Percentiles rank a stretch among this genome's conserved stretches.
phyloP scores from a whole-genome alignment of 495 filamentous ascomycete genomes.

The Astrothelium macrocarpum region DNA sequence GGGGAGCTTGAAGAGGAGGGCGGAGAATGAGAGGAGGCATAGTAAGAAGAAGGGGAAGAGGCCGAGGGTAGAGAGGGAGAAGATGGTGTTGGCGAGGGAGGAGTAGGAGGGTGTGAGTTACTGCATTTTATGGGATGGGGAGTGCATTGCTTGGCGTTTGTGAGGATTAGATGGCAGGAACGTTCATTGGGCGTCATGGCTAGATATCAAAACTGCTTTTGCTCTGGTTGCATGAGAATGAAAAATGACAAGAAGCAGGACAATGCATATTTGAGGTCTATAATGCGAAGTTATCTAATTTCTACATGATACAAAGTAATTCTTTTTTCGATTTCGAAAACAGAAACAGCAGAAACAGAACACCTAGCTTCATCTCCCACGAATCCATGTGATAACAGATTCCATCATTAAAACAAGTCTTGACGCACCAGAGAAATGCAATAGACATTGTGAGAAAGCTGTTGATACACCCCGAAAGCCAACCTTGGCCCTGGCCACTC shows the following conservation, averaged over 20 bases:
- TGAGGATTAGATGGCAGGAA: background rate
- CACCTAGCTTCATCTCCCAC: background rate
- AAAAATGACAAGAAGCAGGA: background rate
- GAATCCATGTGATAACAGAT: background rate
- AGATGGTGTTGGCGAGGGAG: slow-evolving; percentile 74
- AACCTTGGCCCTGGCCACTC: background rate
- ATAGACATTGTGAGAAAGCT: background rate
- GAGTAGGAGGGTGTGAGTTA: slow-evolving; percentile 37
- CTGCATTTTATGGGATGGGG: background rate
- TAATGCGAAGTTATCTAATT: slow-evolving; percentile 2
- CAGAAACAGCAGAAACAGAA: background rate
- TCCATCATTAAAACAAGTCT: background rate
- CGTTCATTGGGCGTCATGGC: background rate
- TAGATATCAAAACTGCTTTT: background rate
- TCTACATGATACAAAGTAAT: slow-evolving; percentile 3
- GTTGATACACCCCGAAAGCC: background rate
- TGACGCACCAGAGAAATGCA: background rate
- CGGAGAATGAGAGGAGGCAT: slow-evolving; percentile 92
- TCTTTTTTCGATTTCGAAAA: background rate
- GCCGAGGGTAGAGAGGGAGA: slow-evolving; percentile 79
- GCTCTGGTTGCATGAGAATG: background rate
- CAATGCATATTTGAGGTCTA: slow-evolving; percentile 6
- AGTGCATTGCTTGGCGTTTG: background rate
- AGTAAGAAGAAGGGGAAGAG: slow-evolving; percentile 64
- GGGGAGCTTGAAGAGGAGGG: slow-evolving; percentile 70